These are phyloP conservation scores for Melastoma candidum DNA, from an alignment of 441 rosid genomes.

Conservation along the genomic window DNA sequence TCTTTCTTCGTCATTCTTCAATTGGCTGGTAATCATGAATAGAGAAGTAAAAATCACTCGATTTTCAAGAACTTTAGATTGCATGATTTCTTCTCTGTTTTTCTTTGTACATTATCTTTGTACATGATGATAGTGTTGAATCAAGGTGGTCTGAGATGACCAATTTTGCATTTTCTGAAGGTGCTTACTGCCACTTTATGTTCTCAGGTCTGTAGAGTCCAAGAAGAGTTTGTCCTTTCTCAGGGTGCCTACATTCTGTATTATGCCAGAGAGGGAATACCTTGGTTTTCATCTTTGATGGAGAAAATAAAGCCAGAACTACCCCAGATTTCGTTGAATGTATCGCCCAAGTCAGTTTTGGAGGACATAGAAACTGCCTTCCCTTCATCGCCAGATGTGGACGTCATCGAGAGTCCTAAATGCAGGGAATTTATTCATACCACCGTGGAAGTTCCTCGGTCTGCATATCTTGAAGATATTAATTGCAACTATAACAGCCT, in stretches of 20 bases:
- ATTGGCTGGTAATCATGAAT: too few relatives aligned
- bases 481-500: too few relatives aligned
- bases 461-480: constrained; percentile 6
- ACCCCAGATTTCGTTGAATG: constrained; percentile 18
- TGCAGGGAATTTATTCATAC: constrained; percentile 21
- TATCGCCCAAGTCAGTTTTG: constrained; percentile 72
- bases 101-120: too few relatives aligned
- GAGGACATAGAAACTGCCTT: constrained; percentile 28
- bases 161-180: too few relatives aligned
- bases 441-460: constrained; percentile 14
- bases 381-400: constrained; percentile 18
- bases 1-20: too few relatives aligned
- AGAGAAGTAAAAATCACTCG: too few relatives aligned
- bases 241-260: constrained; percentile 67
- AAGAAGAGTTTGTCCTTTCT: constrained; percentile 49
- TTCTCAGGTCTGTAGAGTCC: constrained; percentile 18
- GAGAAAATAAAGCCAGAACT: constrained; percentile 24
- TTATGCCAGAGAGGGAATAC: constrained; percentile 59
- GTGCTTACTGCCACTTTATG: neutral
- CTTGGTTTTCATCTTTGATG: constrained; percentile 54
- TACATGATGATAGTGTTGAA: too few relatives aligned
- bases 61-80: too few relatives aligned
- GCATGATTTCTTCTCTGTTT: too few relatives aligned
- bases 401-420: constrained; percentile 12
- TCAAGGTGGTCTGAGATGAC: too few relatives aligned